Evolutionary conservation across 192 early-diverging fungal species (phyloP), one percentile per base, ranked within the genome.

Genomic region (Linnemannia zychae): DNA sequence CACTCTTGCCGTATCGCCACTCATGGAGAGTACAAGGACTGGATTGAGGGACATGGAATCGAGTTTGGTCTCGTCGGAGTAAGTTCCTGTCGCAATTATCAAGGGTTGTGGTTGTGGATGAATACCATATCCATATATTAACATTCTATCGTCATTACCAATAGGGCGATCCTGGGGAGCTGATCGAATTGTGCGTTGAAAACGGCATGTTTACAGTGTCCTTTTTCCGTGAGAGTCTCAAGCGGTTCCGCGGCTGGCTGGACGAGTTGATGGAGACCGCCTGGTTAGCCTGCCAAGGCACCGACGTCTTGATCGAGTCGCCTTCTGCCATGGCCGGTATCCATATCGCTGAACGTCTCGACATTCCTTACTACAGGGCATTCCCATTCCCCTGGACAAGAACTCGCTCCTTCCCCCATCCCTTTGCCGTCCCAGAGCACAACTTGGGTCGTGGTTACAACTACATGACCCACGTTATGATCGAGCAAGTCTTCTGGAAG

Each of bases 311-410:
- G n/a, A 92, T 95, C 60, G 94, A 94, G 47, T 90, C 91, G 13
- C 94, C 94, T 0, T 91, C 91, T 34, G 91, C 93, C 7, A 92
- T 95, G 89, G 84, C 90, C 44, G 94, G 94, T 28, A 88, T 94
- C 63, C 94, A 95, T 78, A 90, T 94, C 76, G 93, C 94, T 0
- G 94, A 95, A 82, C 87, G 82, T 70, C 57, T 79, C 80, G 90
- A 83, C 33, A 89, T 95, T 40, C 92, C 94, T 47, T 93, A 92
- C 72, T 93, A 93, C 81, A 68, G 89, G 28, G 90, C 93, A 24
- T 93, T 95, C 77, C 90, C 94, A 12, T 94, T 96, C 92, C 94
- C 94, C 5, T 94, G 94, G 95, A 94, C 92, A n/a, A 84, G 92
- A 15, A 96, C 95, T n/a, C 78, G 90, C 34, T 84, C 88, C 13